These are phyloP conservation scores for Diutina rugosa DNA, from an alignment of 1,139 yeast species.

Conservation along the genomic window DNA sequence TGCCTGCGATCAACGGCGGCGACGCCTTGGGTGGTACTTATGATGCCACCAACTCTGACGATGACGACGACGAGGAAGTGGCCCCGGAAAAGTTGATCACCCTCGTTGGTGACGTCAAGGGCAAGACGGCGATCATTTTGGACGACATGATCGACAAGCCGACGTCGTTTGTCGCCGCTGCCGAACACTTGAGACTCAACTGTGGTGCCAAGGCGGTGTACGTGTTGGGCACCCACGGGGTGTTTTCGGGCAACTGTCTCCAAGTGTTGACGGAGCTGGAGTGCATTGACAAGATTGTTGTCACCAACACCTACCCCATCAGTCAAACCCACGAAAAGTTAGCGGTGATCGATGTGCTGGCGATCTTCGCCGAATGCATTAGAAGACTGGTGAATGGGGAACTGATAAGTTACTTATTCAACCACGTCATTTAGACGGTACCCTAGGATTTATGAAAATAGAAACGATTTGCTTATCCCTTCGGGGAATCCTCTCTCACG, in stretches of 20 bases:
- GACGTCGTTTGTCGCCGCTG: conserved; percentile 88
- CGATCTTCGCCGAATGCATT: conserved; percentile 94
- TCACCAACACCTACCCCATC: conserved; percentile 92
- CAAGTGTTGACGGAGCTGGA: conserved; percentile 66
- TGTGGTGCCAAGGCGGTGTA: conserved; percentile 92
- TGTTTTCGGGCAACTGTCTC: conserved; percentile 77
- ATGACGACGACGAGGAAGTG: conserved; percentile 59
- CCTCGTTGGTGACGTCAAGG: conserved; percentile 88
- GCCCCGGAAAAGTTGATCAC: conserved; percentile 85
- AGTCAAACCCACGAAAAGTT: conserved; percentile 49
- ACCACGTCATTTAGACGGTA: conserved; percentile 12
- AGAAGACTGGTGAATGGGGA: conserved; percentile 98
- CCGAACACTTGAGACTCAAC: conserved; percentile 87
- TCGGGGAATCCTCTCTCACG: not conserved
- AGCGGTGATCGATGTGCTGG: conserved; percentile 82
- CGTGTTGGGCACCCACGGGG: conserved; percentile 91
- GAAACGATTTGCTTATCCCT: not conserved
- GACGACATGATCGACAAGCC: conserved; percentile 98
- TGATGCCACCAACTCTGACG: conserved; percentile 73
- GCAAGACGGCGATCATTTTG: conserved; percentile 80
- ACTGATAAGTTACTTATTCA: conserved; percentile 83
- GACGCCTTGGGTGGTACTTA: conserved; percentile 76
- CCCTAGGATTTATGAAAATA: not conserved
- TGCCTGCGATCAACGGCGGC: not conserved
- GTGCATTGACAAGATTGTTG: conserved; percentile 80